phyloP scores from a whole-genome alignment of 225 moss, liverwort and hornwort species.

The Marchantia paleacea region DNA sequence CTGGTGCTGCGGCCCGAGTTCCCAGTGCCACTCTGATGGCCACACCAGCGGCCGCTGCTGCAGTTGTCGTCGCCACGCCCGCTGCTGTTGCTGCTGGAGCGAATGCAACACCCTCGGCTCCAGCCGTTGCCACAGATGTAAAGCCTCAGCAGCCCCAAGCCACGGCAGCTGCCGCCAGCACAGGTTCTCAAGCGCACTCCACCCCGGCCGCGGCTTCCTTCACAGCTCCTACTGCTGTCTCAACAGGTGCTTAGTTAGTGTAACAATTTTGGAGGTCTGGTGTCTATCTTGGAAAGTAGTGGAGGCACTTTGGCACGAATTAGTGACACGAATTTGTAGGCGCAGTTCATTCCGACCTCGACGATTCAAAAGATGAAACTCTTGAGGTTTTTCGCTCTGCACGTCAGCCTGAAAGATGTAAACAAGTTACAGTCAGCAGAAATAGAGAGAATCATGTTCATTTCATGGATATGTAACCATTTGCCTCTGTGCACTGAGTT shows the following conservation, averaged over 20 bases:
- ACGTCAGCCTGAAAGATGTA: conserved; percentile 13
- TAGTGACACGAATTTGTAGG: conserved; percentile 13
- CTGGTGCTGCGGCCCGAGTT: neutral
- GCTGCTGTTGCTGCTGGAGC: neutral
- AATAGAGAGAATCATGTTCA: conserved; percentile 5
- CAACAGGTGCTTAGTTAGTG: conserved; percentile 19
- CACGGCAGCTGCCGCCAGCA: neutral
- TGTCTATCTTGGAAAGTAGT: conserved; percentile 9
- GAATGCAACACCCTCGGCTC: neutral
- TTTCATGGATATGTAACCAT: neutral
- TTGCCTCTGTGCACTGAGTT: neutral
- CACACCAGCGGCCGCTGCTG: neutral
- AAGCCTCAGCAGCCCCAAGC: conserved; percentile 3
- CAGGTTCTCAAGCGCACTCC: conserved; percentile 1
- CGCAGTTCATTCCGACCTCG: conserved; percentile 7
- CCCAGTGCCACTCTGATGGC: neutral
- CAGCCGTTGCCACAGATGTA: neutral
- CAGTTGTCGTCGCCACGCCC: neutral
- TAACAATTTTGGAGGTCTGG: conserved; percentile 6
- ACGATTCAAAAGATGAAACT: conserved; percentile 9
- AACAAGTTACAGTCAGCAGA: conserved; percentile 6
- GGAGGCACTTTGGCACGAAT: neutral
- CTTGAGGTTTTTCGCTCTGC: conserved; percentile 16
- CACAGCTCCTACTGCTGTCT: conserved; percentile 1
- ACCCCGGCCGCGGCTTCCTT: neutral